These are phyloP conservation scores for Mucor saturninus DNA, from an alignment of 371 early-diverging fungal species.

Conservation along the genomic window DNA sequence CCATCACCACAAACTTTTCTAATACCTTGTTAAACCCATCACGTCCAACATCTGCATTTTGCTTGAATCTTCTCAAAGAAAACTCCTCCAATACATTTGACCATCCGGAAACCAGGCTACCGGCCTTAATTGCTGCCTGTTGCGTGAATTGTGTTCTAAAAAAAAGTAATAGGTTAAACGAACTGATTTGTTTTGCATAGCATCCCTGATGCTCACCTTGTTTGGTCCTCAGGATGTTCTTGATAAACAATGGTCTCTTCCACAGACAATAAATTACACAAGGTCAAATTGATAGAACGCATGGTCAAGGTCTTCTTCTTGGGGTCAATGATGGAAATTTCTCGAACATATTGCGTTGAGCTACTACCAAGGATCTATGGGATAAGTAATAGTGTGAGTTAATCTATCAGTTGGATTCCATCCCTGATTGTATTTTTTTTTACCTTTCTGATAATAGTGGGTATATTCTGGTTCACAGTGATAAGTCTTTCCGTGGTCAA, in stretches of 20 bases:
- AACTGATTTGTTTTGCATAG: background rate
- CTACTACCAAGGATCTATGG: constrained; percentile 60
- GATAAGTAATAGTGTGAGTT: too few species aligned
- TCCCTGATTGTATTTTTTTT: background rate
- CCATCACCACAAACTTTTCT: constrained; percentile 49
- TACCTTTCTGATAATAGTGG: constrained; percentile 65
- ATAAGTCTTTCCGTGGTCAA: constrained; percentile 87
- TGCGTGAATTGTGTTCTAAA: constrained; percentile 72
- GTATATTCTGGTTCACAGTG: constrained; percentile 82
- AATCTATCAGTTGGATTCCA: too few species aligned
- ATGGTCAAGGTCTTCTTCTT: constrained; percentile 68
- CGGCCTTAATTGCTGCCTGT: constrained; percentile 76
- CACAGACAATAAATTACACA: constrained; percentile 74
- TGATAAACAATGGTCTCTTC: constrained; percentile 82
- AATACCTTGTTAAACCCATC: constrained; percentile 72
- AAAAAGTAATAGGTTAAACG: background rate
- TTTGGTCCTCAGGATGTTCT: constrained; percentile 51
- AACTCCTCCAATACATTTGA: constrained; percentile 82
- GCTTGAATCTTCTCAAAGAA: constrained; percentile 77
- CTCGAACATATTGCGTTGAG: constrained; percentile 80
- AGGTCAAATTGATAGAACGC: constrained; percentile 73
- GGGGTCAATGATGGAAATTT: constrained; percentile 84
- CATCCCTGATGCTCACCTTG: constrained; percentile 30
- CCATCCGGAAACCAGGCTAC: constrained; percentile 69
- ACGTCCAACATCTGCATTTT: constrained; percentile 78